A percentile compares a stretch with the other conserved stretches of the same genome.
phyloP scores from a whole-genome alignment of 2,329 filamentous ascomycete species.

The Rachicladosporium sp. region DNA sequence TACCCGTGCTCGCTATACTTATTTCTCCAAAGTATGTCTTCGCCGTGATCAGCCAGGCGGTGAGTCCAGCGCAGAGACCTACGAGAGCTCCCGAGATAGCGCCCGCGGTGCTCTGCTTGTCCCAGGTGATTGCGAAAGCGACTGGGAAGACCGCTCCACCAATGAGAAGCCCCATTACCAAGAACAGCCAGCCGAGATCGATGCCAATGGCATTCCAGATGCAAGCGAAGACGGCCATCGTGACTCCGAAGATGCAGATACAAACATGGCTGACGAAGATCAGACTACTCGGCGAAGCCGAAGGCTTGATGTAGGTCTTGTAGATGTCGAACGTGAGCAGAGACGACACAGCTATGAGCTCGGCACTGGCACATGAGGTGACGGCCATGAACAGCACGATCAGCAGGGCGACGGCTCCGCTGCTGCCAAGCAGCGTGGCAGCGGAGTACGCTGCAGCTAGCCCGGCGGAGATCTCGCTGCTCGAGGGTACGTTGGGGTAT shows the following conservation, averaged over 20 bases:
- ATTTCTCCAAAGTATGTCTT: constrained; percentile 26
- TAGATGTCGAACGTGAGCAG: constrained; percentile 30
- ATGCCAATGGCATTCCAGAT: constrained; percentile 27
- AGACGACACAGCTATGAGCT: constrained; percentile 30
- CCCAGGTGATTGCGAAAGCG: constrained; percentile 34
- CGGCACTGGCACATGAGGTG: constrained; percentile 20
- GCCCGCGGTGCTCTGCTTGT: constrained; percentile 33
- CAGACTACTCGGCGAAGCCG: constrained; percentile 23
- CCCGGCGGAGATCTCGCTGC: constrained; percentile 13
- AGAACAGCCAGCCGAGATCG: constrained; percentile 29
- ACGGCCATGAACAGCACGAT: constrained; percentile 18
- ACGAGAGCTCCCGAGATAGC: constrained; percentile 35
- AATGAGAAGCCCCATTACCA: constrained; percentile 30
- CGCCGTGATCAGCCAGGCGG: constrained; percentile 31
- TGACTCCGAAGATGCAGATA: constrained; percentile 29
- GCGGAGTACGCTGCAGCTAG: constrained; percentile 14
- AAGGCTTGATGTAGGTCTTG: constrained; percentile 28
- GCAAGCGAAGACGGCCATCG: constrained; percentile 24
- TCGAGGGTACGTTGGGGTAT: constrained; percentile 17
- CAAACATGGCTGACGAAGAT: constrained; percentile 30
- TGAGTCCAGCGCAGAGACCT: constrained; percentile 32
- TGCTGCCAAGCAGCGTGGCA: constrained; percentile 13
- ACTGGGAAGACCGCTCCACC: constrained; percentile 34
- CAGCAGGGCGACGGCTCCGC: constrained; percentile 12
- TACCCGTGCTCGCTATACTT: constrained; percentile 27